Evolutionary conservation across 768 basidiomycete genomes (phyloP).

Genomic region (Lepiota venenata): DNA sequence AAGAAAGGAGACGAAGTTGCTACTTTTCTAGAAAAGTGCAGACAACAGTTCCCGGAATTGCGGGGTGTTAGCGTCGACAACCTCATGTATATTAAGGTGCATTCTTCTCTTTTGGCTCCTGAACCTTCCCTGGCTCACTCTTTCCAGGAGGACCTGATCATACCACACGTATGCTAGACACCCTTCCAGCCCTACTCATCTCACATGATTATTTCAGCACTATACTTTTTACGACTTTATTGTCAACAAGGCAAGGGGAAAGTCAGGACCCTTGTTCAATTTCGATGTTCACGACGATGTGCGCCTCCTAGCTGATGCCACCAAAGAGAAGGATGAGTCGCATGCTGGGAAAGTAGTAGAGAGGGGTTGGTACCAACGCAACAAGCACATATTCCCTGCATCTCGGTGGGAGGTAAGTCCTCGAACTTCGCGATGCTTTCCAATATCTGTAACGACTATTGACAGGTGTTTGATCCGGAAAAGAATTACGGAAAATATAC

Average conservation of each 20-base stretch:
- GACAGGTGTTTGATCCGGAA: constrained; percentile 87
- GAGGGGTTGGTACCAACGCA: constrained; percentile 90
- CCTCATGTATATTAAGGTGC: constrained; percentile 96
- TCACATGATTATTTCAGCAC: constrained; percentile 49
- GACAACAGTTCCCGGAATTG: constrained; percentile 90
- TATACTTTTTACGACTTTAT: constrained; percentile 99
- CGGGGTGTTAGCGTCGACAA: constrained; percentile 91
- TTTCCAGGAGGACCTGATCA: constrained; percentile 89
- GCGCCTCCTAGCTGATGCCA: constrained; percentile 89
- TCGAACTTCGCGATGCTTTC: neutral
- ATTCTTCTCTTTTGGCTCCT: constrained; percentile 16
- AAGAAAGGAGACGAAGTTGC: constrained; percentile 94
- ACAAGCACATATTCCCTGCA: constrained; percentile 97
- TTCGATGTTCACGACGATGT: constrained; percentile 99
- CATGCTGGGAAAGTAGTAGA: constrained; percentile 99
- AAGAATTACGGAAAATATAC: constrained; percentile 94
- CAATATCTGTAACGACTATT: neutral
- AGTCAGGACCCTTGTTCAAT: constrained; percentile 96
- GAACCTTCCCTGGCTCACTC: neutral
- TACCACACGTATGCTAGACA: constrained; percentile 74
- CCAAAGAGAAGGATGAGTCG: constrained; percentile 96
- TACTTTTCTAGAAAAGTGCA: constrained; percentile 87
- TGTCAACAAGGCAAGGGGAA: constrained; percentile 96
- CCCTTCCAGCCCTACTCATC: constrained; percentile 3
- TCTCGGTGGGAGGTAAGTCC: constrained; percentile 90